phyloP scores from a whole-genome alignment of 805 yeast species.

The Cyberlindnera veronae region DNA sequence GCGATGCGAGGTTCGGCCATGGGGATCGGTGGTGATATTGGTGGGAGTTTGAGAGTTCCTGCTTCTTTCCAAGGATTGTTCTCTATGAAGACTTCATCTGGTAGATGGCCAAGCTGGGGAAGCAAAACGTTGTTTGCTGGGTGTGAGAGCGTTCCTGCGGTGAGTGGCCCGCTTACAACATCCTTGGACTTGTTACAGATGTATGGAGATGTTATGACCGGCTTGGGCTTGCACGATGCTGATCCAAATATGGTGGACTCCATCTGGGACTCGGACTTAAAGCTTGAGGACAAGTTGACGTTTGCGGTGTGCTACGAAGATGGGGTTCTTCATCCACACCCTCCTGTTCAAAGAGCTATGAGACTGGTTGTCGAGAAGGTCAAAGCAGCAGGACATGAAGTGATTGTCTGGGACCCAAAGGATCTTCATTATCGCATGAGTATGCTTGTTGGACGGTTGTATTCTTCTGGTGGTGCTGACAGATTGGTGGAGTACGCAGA shows the following conservation, averaged over 20 bases:
- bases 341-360: slow-evolving; percentile 46
- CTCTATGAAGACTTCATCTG: slow-evolving; percentile 41
- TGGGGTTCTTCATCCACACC: slow-evolving; percentile 43
- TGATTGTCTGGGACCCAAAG: slow-evolving; percentile 44
- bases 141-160: slow-evolving; percentile 33
- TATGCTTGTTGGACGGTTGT: slow-evolving; percentile 33
- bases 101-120: slow-evolving; percentile 35
- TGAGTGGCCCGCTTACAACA: slow-evolving; percentile 45
- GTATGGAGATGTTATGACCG: slow-evolving; percentile 28
- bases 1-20: slow-evolving; percentile 41
- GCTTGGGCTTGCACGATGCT: slow-evolving; percentile 35
- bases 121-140: slow-evolving; percentile 17
- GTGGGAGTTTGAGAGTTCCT: slow-evolving; percentile 48
- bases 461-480: slow-evolving; percentile 34
- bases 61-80: slow-evolving; percentile 39
- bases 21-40: slow-evolving; percentile 55
- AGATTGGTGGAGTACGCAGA: slow-evolving; percentile 31
- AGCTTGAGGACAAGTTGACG: slow-evolving; percentile 34
- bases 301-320: slow-evolving; percentile 41
- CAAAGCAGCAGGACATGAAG: slow-evolving; percentile 44
- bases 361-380: slow-evolving; percentile 29
- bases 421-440: slow-evolving; percentile 33
- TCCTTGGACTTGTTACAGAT: slow-evolving; percentile 34
- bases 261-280: slow-evolving; percentile 36
- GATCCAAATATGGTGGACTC: slow-evolving; percentile 39